These are phyloP conservation scores for Russula lepida DNA, from an alignment of 768 basidiomycete genomes.

Conservation along the genomic window DNA sequence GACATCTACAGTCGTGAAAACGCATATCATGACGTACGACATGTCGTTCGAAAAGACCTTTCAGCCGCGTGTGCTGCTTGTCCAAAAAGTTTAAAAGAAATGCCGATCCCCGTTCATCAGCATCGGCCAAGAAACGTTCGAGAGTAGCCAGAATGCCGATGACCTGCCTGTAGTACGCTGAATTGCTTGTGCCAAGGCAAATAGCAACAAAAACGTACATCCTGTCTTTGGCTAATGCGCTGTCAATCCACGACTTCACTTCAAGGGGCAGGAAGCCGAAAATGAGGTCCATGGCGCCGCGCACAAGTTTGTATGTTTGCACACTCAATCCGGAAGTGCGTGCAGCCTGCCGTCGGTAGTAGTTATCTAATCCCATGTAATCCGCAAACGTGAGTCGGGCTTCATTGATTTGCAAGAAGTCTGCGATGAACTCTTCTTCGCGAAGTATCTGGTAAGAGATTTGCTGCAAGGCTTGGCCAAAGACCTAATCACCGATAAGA, in stretches of 20 bases:
- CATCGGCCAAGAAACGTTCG: conserved; percentile 69
- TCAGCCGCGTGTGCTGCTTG: conserved; percentile 73
- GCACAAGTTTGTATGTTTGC: conserved; percentile 68
- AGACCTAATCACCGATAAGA: conserved; percentile 44
- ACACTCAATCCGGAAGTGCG: conserved; percentile 57
- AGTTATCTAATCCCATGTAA: conserved; percentile 88
- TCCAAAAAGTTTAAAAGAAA: conserved; percentile 68
- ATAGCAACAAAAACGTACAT: conserved; percentile 41
- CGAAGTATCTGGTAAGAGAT: conserved; percentile 65
- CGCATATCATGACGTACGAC: conserved; percentile 38
- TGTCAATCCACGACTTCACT: conserved; percentile 79
- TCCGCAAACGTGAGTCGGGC: conserved; percentile 88
- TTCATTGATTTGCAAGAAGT: conserved; percentile 90
- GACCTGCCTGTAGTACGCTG: conserved; percentile 51
- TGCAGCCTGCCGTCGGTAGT: conserved; percentile 88
- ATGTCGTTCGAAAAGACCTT: conserved; percentile 69
- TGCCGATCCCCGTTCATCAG: conserved; percentile 69
- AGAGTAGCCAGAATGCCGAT: conserved; percentile 73
- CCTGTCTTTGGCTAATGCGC: conserved; percentile 61
- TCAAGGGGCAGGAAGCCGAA: conserved; percentile 88
- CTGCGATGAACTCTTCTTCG: conserved; percentile 83
- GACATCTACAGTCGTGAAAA: conserved; percentile 1
- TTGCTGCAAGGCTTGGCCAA: conserved; percentile 66
- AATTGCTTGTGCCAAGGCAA: background rate
- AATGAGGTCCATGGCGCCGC: conserved; percentile 88